These are phyloP conservation scores for Aspergillus proliferans DNA, from an alignment of 2,329 filamentous ascomycete species.

Conservation along the genomic window DNA sequence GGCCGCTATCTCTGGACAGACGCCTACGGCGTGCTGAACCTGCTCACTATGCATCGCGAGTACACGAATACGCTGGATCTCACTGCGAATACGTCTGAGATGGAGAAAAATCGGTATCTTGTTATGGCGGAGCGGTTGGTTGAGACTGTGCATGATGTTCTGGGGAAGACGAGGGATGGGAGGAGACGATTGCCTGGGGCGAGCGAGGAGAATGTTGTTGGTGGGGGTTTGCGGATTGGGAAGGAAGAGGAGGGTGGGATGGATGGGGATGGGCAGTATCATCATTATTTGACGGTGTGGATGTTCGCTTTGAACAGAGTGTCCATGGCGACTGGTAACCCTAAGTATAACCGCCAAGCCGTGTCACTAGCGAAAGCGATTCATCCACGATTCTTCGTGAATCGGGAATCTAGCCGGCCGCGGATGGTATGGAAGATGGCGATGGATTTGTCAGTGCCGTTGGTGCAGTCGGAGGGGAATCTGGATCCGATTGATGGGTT, in stretches of 20 bases:
- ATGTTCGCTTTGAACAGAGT: conserved; percentile 57
- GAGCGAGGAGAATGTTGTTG: conserved; percentile 46
- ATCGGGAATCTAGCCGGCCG: conserved; percentile 26
- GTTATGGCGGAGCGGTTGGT: conserved; percentile 45
- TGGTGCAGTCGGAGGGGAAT: conserved; percentile 50
- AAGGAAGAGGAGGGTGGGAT: conserved; percentile 45
- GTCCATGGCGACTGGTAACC: conserved; percentile 42
- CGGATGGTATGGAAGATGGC: conserved; percentile 54
- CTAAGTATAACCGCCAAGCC: conserved; percentile 46
- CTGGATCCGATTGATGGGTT: conserved; percentile 53
- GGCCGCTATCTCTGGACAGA: conserved; percentile 58
- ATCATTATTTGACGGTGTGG: conserved; percentile 58
- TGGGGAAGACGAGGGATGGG: conserved; percentile 50
- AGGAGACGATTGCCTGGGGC: conserved; percentile 44
- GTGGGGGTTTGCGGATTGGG: conserved; percentile 54
- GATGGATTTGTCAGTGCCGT: conserved; percentile 41
- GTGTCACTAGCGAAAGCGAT: conserved; percentile 49
- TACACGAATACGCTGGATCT: conserved; percentile 10
- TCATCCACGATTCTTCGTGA: conserved; percentile 48
- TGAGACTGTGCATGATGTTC: conserved; percentile 46
- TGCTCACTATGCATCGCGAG: conserved; percentile 49
- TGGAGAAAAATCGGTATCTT: conserved; percentile 40
- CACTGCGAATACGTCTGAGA: not conserved
- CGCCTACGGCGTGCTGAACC: conserved; percentile 55
- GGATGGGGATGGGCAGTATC: conserved; percentile 56